Evolutionary conservation across 306 rosid genomes (phyloP).

Genomic region (Dalbergia cultrata): DNA sequence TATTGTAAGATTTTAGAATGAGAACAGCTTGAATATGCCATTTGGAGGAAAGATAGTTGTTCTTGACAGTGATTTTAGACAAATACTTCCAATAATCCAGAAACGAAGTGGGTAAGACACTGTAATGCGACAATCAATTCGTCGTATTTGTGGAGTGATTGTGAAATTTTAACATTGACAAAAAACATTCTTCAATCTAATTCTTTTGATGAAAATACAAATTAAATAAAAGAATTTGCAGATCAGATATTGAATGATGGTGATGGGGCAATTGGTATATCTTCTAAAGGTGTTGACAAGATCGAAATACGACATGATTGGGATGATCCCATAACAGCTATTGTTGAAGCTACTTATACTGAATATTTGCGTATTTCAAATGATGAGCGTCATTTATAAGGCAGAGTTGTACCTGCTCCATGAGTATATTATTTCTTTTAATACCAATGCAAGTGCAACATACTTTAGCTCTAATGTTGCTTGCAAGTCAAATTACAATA

Average conservation of each 20-base stretch:
- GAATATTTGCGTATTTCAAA: too few species aligned
- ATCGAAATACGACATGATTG: neutral
- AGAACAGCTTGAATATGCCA: neutral
- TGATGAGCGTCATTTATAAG: too few species aligned
- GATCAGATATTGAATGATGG: neutral
- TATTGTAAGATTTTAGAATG: neutral
- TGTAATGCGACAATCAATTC: neutral
- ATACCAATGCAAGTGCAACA: too few species aligned
- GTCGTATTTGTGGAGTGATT: neutral
- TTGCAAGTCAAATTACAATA: too few species aligned
- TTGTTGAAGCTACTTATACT: neutral
- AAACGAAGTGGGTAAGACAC: neutral
- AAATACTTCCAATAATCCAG: neutral
- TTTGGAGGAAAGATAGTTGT: neutral
- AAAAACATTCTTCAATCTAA: neutral
- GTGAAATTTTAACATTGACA: neutral
- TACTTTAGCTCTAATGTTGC: too few species aligned
- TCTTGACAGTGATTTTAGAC: neutral
- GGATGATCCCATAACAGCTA: neutral
- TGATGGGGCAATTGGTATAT: neutral
- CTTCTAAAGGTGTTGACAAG: neutral
- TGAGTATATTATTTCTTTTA: too few species aligned
- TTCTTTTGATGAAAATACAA: neutral
- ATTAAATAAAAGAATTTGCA: neutral
- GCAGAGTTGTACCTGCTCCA: too few species aligned